Evolutionary conservation across 78 protist genomes (phyloP).

Genomic region (Dictyostelium citrinum): DNA sequence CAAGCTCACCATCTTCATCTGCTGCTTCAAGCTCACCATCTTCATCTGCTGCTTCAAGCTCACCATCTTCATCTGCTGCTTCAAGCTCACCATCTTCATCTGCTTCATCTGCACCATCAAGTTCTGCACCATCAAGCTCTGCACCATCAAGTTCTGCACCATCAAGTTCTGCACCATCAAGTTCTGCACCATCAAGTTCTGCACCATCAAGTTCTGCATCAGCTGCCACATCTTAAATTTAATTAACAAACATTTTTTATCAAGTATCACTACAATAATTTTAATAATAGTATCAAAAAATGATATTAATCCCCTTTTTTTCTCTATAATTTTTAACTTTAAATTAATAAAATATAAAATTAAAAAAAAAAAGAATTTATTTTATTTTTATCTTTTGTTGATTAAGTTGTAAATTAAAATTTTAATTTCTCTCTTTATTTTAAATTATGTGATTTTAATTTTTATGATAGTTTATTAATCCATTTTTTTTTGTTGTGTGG

Average conservation of each 20-base stretch:
- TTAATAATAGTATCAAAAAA: background rate
- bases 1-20: background rate
- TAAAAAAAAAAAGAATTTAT: background rate
- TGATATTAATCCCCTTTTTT: background rate
- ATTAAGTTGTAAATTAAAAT: too few species aligned
- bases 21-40: background rate
- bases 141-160: background rate
- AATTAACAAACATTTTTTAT: background rate
- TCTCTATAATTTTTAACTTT: background rate
- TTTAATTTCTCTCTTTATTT: too few species aligned
- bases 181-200: background rate
- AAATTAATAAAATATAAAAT: background rate
- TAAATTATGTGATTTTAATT: too few species aligned
- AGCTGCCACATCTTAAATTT: background rate
- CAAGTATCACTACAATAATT: slow-evolving; percentile 1
- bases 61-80: background rate
- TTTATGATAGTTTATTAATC: too few species aligned
- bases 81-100: background rate
- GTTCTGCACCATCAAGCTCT: background rate
- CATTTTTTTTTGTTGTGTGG: too few species aligned
- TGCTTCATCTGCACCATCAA: background rate
- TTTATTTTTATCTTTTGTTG: too few species aligned
- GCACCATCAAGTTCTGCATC: background rate
- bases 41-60: background rate
- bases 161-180: background rate